A percentile compares a stretch with the other conserved stretches of the same genome.
These are phyloP conservation scores for Ceratobasidium papillatum DNA, from an alignment of 1,284 basidiomycete genomes.

Conservation along the genomic window DNA sequence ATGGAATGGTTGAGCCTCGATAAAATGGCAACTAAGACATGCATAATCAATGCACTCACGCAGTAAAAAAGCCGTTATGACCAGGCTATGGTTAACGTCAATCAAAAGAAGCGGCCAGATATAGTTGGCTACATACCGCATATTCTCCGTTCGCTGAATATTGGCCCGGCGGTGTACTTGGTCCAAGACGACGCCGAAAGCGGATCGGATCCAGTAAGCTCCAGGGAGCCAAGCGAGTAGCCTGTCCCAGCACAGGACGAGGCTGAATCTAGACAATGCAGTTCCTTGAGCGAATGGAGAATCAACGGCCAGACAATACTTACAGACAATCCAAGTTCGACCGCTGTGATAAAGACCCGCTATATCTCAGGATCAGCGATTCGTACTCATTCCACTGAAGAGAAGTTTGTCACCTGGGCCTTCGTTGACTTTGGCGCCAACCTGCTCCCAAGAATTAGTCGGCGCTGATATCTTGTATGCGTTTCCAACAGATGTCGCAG, in stretches of 20 bases:
- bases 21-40: not conserved
- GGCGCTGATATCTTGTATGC: not conserved
- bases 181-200: conserved; percentile 52
- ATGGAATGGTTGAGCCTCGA: not conserved
- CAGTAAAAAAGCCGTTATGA: not conserved
- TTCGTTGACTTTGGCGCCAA: conserved; percentile 20
- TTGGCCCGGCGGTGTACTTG: conserved; percentile 30
- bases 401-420: conserved; percentile 15
- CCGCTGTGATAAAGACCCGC: conserved; percentile 29
- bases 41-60: not conserved
- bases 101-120: no score
- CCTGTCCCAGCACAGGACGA: conserved; percentile 36
- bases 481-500: conserved; percentile 1
- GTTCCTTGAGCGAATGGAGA: not conserved
- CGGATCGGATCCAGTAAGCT: no score
- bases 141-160: conserved; percentile 44
- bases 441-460: conserved; percentile 36
- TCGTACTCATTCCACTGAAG: no score
- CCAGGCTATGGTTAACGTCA: not conserved
- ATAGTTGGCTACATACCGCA: not conserved
- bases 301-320: not conserved
- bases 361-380: no score
- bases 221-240: conserved; percentile 47
- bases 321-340: conserved; percentile 37
- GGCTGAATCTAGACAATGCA: conserved; percentile 41